Evolutionary conservation across 257 asterid genomes (phyloP).

Genomic region (Solanum dulcamara): DNA sequence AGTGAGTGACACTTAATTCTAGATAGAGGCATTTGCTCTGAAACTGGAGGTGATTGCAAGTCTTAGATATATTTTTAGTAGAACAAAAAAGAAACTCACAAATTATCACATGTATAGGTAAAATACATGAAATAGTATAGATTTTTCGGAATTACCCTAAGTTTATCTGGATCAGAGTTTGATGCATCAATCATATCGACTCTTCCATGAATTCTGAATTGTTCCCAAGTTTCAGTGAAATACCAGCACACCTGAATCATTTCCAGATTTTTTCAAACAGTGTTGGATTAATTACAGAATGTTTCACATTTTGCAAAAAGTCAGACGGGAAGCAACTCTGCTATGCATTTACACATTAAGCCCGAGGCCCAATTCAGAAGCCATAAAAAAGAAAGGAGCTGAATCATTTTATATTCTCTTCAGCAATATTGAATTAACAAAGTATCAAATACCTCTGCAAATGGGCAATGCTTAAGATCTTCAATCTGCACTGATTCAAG

Average conservation of each 20-base stretch:
- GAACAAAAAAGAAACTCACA: background rate
- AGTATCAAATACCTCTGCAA: constrained; percentile 51
- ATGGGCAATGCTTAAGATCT: constrained; percentile 70
- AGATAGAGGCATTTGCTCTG: background rate
- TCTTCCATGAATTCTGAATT: constrained; percentile 62
- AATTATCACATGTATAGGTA: background rate
- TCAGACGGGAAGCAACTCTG: background rate
- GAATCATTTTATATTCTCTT: background rate
- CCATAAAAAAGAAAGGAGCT: background rate
- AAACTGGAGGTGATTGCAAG: background rate
- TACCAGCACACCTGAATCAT: constrained; percentile 79
- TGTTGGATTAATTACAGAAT: background rate
- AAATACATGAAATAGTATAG: background rate
- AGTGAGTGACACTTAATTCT: background rate
- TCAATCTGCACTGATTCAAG: constrained; percentile 46
- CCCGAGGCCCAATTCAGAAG: background rate
- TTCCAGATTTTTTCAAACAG: background rate
- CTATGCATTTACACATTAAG: background rate
- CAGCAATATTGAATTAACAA: background rate
- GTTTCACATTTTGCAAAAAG: background rate
- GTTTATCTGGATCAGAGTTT: constrained; percentile 49
- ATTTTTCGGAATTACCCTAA: constrained; percentile 30
- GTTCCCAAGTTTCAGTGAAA: constrained; percentile 93
- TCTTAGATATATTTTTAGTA: background rate
- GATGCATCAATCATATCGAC: constrained; percentile 61